Evolutionary conservation across 179 eudicot genomes (phyloP), one percentile per base, ranked within the genome.

Genomic region (Silene vulgaris): DNA sequence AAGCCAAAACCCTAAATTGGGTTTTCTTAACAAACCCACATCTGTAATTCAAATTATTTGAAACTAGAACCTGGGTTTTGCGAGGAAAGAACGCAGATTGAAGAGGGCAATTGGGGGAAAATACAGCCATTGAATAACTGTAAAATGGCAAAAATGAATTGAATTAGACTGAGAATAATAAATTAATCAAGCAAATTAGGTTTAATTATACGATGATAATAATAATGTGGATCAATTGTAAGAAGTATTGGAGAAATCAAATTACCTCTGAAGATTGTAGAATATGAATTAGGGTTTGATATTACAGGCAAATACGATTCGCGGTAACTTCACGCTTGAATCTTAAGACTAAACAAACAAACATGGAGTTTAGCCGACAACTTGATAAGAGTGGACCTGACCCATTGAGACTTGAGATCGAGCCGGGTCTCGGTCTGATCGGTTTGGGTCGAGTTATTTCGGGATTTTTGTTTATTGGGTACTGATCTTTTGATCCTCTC

Each of bases 1-100:
- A 80, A 3, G 84, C 82, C 84, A 73, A 65, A 69, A 78, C 79
- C 35, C 70, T 76, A 48, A 83, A 69, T 12, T 28, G 74, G 28
- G 69, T 78, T 30, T 73, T 78, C 76, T 56, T 83, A 32, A 48
- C 57, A 54, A 67, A 75, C 59, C 57, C 70, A 74, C 37, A 30
- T 69, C 43, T 45, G 12, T 16, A 21, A 29, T 50, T 74, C 23
- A 61, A 69, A 11, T 26, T 70, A 40, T 56, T 12, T 14, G 80
- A 37, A 43, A 63, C 63, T 56, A 4, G 14, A 21, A 79, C 75
- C 23, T 43, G 43, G 40, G 37, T 21, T 50, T 50, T 62, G 59
- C 30, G 75, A 37, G 71, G 74, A 32, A 77, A 19, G 20, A 70
- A 26, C 65, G 77, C 12, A 60, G 54, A 59, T 50, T 61, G 77